Conservation (phyloP, 306 rosid species). For the Betula pendula region DNA sequence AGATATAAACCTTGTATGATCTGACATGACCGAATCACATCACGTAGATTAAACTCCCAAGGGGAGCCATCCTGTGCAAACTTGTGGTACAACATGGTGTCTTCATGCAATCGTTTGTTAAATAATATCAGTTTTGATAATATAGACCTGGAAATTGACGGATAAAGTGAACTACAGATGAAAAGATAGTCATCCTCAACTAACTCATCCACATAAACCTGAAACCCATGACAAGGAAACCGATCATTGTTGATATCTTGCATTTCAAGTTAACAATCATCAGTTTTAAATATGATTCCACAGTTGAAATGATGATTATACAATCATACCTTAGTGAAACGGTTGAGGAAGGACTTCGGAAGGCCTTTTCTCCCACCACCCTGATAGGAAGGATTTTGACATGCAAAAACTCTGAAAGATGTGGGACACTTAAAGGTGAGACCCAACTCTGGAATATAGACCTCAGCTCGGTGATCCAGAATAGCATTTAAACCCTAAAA, state of each 20-base stretch:
- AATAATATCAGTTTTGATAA: constrained; percentile 66
- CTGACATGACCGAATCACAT: constrained; percentile 88
- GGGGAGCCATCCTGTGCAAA: constrained; percentile 91
- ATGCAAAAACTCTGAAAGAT: constrained; percentile 89
- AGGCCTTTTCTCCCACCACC: constrained; percentile 98
- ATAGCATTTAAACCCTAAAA: constrained; percentile 93
- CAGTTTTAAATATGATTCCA: constrained; percentile 2
- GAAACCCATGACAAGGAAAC: constrained; percentile 34
- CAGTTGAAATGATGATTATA: not conserved
- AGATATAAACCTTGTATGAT: constrained; percentile 63
- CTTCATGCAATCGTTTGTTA: constrained; percentile 79
- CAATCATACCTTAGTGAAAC: constrained; percentile 80
- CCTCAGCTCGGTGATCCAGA: constrained; percentile 97
- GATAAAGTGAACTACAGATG: constrained; percentile 73
- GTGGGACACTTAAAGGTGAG: constrained; percentile 77
- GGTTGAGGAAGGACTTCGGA: constrained; percentile 89
- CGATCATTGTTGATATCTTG: not conserved
- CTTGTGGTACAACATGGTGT: constrained; percentile 60
- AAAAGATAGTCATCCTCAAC: constrained; percentile 73
- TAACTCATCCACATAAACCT: constrained; percentile 93
- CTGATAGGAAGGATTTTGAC: constrained; percentile 93
- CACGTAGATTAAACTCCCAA: constrained; percentile 97
- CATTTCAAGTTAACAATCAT: constrained; percentile 1
- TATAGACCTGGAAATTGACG: constrained; percentile 50
- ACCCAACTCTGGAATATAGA: constrained; percentile 88